Conservation (phyloP, 768 basidiomycete genomes). For the Panaeolus papilionaceus region DNA sequence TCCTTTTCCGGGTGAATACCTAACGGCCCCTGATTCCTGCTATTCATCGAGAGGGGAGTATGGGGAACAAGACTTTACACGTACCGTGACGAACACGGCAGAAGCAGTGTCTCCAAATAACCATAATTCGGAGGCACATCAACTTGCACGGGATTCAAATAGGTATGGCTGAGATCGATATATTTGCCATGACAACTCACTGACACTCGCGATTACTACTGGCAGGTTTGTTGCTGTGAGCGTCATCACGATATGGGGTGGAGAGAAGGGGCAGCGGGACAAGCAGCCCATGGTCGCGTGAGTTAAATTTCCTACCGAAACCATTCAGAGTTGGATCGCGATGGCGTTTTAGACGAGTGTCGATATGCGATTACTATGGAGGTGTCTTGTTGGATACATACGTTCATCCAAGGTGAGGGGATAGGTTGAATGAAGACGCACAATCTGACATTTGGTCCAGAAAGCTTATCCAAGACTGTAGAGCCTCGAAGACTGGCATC, state of each 20-base stretch:
- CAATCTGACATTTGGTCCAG: slow-evolving; percentile 32
- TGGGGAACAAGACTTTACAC: background rate
- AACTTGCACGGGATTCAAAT: background rate
- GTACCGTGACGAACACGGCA: background rate
- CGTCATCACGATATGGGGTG: slow-evolving; percentile 50
- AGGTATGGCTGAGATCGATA: background rate
- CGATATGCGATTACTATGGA: slow-evolving; percentile 56
- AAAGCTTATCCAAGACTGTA: slow-evolving; percentile 53
- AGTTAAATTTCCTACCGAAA: slow-evolving; percentile 29
- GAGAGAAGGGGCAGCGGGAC: slow-evolving; percentile 35
- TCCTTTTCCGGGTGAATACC: background rate
- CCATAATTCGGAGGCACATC: background rate
- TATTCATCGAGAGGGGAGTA: background rate
- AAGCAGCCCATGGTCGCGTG: slow-evolving; percentile 60
- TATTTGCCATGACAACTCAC: background rate
- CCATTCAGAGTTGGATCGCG: background rate
- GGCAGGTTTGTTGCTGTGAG: slow-evolving; percentile 53
- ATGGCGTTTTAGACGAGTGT: slow-evolving; percentile 49
- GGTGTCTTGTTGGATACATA: slow-evolving; percentile 51
- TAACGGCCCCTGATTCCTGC: background rate
- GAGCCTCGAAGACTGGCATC: slow-evolving; percentile 53
- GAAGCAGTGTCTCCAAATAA: background rate
- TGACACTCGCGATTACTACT: background rate
- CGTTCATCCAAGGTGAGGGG: slow-evolving; percentile 61
- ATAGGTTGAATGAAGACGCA: background rate